A percentile compares a stretch with the other conserved stretches of the same genome.
These are phyloP conservation scores for Helichrysum umbraculigerum DNA, from an alignment of 129 eudicot genomes.

Conservation along the genomic window DNA sequence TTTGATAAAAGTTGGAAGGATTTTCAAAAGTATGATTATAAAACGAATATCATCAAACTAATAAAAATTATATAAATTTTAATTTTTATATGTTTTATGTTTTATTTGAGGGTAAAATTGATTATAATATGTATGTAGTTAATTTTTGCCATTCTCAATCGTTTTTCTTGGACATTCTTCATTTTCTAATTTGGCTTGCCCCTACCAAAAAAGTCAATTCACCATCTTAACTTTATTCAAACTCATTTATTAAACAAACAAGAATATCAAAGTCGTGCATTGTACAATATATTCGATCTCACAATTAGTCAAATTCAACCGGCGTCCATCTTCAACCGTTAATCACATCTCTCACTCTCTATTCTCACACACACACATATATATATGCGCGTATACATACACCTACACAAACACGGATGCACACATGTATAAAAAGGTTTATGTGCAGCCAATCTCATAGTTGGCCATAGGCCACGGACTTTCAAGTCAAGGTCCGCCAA, in stretches of 20 bases:
- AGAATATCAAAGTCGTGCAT: conserved; percentile 27
- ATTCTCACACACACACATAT: too few species aligned
- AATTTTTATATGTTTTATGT: too few species aligned
- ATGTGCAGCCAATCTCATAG: conserved; percentile 28
- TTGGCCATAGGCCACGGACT: conserved; percentile 18
- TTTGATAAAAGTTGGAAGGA: too few species aligned
- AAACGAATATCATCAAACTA: too few species aligned
- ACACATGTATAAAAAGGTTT: neutral
- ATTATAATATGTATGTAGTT: too few species aligned
- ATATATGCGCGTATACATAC: too few species aligned
- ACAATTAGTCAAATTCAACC: conserved; percentile 20
- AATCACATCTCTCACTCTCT: neutral
- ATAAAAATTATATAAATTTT: too few species aligned
- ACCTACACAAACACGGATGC: too few species aligned
- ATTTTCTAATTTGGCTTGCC: conserved; percentile 29
- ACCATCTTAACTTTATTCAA: conserved; percentile 30
- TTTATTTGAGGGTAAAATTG: too few species aligned
- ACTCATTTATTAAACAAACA: conserved; percentile 24
- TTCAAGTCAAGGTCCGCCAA: conserved; percentile 4
- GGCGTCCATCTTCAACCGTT: conserved; percentile 28
- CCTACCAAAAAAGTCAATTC: conserved; percentile 24
- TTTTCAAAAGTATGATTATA: too few species aligned
- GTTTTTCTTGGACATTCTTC: too few species aligned
- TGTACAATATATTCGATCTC: conserved; percentile 8
- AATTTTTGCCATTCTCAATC: neutral